Base-by-base conservation (phyloP, 2,329 filamentous ascomycete genomes). In the Magnaporthales sp. region DNA sequence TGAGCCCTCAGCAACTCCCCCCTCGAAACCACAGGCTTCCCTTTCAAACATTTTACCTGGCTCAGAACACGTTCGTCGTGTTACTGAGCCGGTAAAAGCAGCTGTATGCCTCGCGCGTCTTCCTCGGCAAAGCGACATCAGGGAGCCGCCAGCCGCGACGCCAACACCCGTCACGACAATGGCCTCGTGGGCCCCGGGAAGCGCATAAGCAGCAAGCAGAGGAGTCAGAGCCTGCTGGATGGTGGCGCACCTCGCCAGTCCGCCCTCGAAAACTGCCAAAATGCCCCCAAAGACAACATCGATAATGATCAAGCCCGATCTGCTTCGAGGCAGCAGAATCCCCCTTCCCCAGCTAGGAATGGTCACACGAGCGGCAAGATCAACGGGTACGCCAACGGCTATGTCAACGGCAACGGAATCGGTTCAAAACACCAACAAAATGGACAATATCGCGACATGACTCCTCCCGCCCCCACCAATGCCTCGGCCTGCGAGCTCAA, bases 121-220 rank as follows among this genome's bases (percentile, higher is more conserved):
- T 81, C 79, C 77, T 82, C 82, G 77, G 77, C 80, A 77, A 87
- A 87, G 83, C 84, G 84, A 86, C 83, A 86, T 77, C 81, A 83
- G 80, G 83, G 82, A 80, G 82, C 82, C 76, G 79, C 79, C 71
- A 89, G 83, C 80, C 84, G 63, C 38, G 38, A 88, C 77, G 87
- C 88, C 81, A 89, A 89, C 79, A 86, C 83, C 74, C 88, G 90
- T 78, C 90, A 96, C 80, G 93, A 97, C 80, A 93, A 91, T 89
- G 92, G 92, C 75, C 84, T 92, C 77, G 90, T 93, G 84, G 89
- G 89, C 74, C 87, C 90, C 65, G 89, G 89, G 71, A 92, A 89
- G 82, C 88, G 89, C 72, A 72, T 77, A 67, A 70, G 74, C 66
- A 46, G 38, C 38, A 78, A 75, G 71, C 75, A 76, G 70, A 85